Percentiles rank a stretch among this genome's conserved stretches.
These are phyloP conservation scores for Claviceps fusiformis DNA, from an alignment of 2,329 filamentous ascomycete species.

Conservation along the genomic window DNA sequence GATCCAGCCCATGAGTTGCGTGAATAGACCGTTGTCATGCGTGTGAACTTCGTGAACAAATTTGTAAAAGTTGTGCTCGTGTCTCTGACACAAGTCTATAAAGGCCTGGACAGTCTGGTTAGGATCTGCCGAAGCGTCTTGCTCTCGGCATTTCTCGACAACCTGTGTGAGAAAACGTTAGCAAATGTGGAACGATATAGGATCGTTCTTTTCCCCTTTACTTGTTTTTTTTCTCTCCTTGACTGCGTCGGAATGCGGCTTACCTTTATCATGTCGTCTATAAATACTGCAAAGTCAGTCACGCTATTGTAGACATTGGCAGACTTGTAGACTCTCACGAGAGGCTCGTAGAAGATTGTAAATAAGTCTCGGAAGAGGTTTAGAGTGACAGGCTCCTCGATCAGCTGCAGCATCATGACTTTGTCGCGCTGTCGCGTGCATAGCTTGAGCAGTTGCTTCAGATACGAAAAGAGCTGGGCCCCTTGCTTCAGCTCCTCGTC, in stretches of 20 bases:
- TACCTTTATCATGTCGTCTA: slow-evolving; percentile 83
- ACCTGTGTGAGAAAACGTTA: slow-evolving; percentile 29
- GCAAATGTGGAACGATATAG: background rate
- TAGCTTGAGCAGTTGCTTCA: slow-evolving; percentile 90
- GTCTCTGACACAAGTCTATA: slow-evolving; percentile 87
- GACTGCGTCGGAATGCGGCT: background rate
- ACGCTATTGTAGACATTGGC: slow-evolving; percentile 97
- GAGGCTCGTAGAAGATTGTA: slow-evolving; percentile 96
- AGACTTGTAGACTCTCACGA: slow-evolving; percentile 95
- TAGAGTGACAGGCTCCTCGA: slow-evolving; percentile 95
- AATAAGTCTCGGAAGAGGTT: slow-evolving; percentile 92
- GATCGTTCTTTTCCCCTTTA: background rate
- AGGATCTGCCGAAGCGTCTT: slow-evolving; percentile 84
- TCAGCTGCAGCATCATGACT: slow-evolving; percentile 88
- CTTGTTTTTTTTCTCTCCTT: no score
- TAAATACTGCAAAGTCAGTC: slow-evolving; percentile 86
- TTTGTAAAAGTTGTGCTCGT: slow-evolving; percentile 97
- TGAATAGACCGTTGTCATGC: slow-evolving; percentile 93
- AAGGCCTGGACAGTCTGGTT: slow-evolving; percentile 98
- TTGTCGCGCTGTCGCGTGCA: slow-evolving; percentile 88
- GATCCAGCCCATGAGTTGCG: slow-evolving; percentile 92
- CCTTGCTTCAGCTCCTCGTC: slow-evolving; percentile 82
- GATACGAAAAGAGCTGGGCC: slow-evolving; percentile 80
- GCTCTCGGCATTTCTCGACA: slow-evolving; percentile 50
- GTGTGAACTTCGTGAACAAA: slow-evolving; percentile 97